phyloP scores from a whole-genome alignment of 23 red algal genomes.

The Gracilariopsis chorda region DNA sequence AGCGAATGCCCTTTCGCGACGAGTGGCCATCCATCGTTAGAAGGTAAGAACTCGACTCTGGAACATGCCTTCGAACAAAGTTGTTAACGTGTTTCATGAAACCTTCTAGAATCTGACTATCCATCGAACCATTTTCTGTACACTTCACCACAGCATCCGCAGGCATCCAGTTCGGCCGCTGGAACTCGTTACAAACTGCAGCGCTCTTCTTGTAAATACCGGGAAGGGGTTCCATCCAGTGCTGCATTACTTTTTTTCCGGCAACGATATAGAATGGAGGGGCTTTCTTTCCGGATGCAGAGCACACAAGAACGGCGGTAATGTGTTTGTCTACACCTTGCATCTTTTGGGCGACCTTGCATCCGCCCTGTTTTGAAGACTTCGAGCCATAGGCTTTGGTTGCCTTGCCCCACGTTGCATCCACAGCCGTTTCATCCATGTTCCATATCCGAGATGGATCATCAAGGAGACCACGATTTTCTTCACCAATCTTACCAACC shows the following conservation, averaged over 20 bases:
- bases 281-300: background rate
- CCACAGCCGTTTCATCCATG: constrained; percentile 10
- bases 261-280: constrained; percentile 25
- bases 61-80: too few species aligned
- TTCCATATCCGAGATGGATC: background rate
- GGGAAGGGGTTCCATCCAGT: background rate
- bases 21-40: constrained; percentile 7
- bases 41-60: constrained; percentile 10
- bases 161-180: background rate
- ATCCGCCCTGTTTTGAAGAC: background rate
- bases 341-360: background rate
- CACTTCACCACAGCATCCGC: background rate
- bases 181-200: background rate
- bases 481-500: background rate
- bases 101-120: too few species aligned
- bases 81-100: too few species aligned
- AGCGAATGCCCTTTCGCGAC: constrained; percentile 16
- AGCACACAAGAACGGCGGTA: background rate
- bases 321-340: background rate
- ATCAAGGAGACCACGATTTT: background rate
- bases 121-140: too few species aligned
- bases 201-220: background rate
- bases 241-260: background rate
- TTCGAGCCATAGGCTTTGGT: background rate
- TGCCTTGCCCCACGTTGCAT: background rate